Evolutionary conservation across 2,329 filamentous ascomycete genomes (phyloP).

Genomic region (Metarhizium humberi): DNA sequence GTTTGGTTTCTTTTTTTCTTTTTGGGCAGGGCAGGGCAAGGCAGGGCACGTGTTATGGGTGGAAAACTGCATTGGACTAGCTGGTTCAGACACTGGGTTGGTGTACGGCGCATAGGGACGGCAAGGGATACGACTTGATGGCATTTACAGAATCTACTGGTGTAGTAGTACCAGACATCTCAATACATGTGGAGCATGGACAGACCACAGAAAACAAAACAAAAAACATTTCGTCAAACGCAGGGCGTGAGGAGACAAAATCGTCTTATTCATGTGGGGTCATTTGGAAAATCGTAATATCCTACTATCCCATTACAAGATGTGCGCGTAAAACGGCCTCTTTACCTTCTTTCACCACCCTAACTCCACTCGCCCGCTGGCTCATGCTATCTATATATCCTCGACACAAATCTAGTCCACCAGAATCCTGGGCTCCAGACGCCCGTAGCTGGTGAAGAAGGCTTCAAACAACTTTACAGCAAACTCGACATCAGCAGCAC

Average conservation of each 20-base stretch:
- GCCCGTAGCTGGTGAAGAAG: conserved; percentile 81
- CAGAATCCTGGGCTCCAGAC: conserved; percentile 71
- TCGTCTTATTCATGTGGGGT: background rate
- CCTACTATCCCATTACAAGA: background rate
- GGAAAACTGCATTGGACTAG: background rate
- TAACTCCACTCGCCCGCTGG: background rate
- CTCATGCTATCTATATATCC: background rate
- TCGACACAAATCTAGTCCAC: conserved; percentile 51
- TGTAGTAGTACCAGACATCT: background rate
- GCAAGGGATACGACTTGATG: background rate
- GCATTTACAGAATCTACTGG: background rate
- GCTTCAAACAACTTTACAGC: conserved; percentile 77
- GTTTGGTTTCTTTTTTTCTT: background rate
- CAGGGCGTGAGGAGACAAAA: background rate
- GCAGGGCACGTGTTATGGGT: background rate
- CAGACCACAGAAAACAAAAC: background rate
- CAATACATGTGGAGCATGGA: background rate
- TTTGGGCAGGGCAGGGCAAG: background rate
- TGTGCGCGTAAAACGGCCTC: background rate
- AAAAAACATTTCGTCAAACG: conserved; percentile 12
- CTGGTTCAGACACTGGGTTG: background rate
- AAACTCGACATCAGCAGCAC: conserved; percentile 78
- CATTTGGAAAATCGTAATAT: background rate
- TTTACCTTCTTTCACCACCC: background rate
- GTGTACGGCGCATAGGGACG: background rate